Conservation (phyloP, 768 basidiomycete species). For the Hygrophoropsis aurantiaca region DNA sequence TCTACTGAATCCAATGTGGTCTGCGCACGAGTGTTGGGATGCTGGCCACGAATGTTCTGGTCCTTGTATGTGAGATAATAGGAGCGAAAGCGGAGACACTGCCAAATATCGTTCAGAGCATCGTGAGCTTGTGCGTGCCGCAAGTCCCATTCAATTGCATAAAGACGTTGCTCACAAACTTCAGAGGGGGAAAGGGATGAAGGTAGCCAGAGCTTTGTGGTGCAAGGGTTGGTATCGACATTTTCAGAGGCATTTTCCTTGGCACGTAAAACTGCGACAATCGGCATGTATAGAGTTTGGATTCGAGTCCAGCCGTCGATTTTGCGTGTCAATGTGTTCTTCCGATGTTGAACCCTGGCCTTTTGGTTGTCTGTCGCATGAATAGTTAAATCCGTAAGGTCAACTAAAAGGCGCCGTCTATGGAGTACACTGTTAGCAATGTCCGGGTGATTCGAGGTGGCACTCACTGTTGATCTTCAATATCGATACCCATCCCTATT, state of each 20-base stretch:
- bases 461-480: conserved; percentile 23
- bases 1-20: neutral
- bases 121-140: conserved; percentile 30
- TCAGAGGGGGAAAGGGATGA: too few species aligned
- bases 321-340: neutral
- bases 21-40: neutral
- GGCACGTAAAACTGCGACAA: neutral
- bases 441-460: too few species aligned
- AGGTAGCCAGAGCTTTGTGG: too few species aligned
- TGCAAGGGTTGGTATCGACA: too few species aligned
- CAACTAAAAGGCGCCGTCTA: too few species aligned
- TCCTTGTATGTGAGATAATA: conserved; percentile 29
- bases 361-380: neutral
- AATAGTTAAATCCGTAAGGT: too few species aligned
- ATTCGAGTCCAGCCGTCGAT: neutral
- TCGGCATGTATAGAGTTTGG: neutral
- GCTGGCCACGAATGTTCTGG: conserved; percentile 13
- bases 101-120: conserved; percentile 25
- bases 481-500: conserved; percentile 11
- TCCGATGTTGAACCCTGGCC: neutral
- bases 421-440: too few species aligned
- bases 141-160: conserved; percentile 20
- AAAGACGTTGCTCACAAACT: neutral
- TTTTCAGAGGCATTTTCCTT: neutral
- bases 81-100: conserved; percentile 23